Evolutionary conservation across 2,329 filamentous ascomycete genomes (phyloP).

Genomic region (Penicillium sp.): DNA sequence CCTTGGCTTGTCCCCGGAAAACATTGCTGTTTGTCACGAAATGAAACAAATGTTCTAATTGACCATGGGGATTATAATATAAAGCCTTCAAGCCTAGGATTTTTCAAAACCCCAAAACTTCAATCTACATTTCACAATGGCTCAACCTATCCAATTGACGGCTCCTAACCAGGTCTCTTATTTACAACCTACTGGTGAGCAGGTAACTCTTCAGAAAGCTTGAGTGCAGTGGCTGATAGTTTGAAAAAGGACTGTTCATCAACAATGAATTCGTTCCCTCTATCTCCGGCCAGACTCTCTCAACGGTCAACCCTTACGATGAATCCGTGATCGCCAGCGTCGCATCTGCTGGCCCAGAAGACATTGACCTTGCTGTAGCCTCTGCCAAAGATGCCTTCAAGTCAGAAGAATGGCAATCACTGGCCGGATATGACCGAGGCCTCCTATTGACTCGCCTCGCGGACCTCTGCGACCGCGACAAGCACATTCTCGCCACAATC

Average conservation of each 20-base stretch:
- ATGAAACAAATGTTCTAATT: neutral
- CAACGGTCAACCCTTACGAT: neutral
- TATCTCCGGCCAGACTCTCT: neutral
- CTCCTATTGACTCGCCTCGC: neutral
- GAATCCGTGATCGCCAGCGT: neutral
- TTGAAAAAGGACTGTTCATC: neutral
- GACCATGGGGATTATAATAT: neutral
- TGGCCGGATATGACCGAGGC: neutral
- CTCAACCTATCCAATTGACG: constrained; percentile 1
- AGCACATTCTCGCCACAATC: constrained; percentile 4
- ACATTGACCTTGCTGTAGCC: neutral
- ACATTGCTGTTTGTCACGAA: neutral
- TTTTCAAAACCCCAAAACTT: neutral
- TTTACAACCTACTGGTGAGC: neutral
- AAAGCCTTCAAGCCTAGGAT: neutral
- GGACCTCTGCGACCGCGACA: constrained; percentile 12
- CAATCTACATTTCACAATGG: constrained; percentile 1
- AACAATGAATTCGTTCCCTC: constrained; percentile 3
- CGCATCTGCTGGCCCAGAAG: neutral
- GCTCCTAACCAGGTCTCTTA: constrained; percentile 1
- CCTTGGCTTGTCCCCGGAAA: neutral
- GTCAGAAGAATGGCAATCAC: constrained; percentile 1
- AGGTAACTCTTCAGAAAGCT: rapidly evolving
- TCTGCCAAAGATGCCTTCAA: constrained; percentile 1
- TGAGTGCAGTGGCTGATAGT: neutral